Conservation (phyloP, 2,329 filamentous ascomycete genomes). For the Sporothrix phasma region DNA sequence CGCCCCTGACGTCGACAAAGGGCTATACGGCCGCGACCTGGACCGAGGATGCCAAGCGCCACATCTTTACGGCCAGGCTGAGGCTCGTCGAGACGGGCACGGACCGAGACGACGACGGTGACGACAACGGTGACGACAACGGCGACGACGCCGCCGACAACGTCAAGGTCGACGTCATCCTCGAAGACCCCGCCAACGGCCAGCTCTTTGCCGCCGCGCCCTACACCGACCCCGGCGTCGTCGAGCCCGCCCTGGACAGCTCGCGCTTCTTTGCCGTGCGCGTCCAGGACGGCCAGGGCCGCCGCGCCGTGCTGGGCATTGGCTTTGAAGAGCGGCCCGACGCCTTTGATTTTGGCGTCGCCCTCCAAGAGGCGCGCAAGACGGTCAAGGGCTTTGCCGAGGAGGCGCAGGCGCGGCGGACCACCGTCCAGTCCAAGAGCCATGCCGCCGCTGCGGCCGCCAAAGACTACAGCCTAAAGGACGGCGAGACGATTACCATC, state of each 20-base stretch:
- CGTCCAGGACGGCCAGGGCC: slow-evolving; percentile 63
- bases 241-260: slow-evolving; percentile 71
- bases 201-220: slow-evolving; percentile 77
- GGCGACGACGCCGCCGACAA: slow-evolving; percentile 31
- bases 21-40: slow-evolving; percentile 70
- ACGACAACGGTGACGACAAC: slow-evolving; percentile 18
- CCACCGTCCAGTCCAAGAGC: too few species aligned
- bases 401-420: slow-evolving; percentile 29
- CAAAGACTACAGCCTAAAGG: slow-evolving; percentile 76
- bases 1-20: slow-evolving; percentile 65
- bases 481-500: slow-evolving; percentile 80
- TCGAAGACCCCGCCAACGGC: slow-evolving; percentile 64
- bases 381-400: slow-evolving; percentile 33
- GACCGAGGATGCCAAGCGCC: slow-evolving; percentile 60
- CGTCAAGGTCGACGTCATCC: slow-evolving; percentile 63
- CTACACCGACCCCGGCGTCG: slow-evolving; percentile 54
- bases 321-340: slow-evolving; percentile 81
- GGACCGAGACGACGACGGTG: slow-evolving; percentile 26
- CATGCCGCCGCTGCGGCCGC: slow-evolving; percentile 36
- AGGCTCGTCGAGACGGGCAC: slow-evolving; percentile 68
- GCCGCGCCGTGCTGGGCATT: slow-evolving; percentile 71
- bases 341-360: slow-evolving; percentile 76
- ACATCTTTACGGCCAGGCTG: slow-evolving; percentile 78
- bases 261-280: slow-evolving; percentile 76
- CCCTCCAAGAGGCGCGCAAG: slow-evolving; percentile 67